A percentile compares a stretch with the other conserved stretches of the same genome.
Evolutionary conservation across 2,329 filamentous ascomycete species (phyloP).

Genomic region (Penicillium olsonii): DNA sequence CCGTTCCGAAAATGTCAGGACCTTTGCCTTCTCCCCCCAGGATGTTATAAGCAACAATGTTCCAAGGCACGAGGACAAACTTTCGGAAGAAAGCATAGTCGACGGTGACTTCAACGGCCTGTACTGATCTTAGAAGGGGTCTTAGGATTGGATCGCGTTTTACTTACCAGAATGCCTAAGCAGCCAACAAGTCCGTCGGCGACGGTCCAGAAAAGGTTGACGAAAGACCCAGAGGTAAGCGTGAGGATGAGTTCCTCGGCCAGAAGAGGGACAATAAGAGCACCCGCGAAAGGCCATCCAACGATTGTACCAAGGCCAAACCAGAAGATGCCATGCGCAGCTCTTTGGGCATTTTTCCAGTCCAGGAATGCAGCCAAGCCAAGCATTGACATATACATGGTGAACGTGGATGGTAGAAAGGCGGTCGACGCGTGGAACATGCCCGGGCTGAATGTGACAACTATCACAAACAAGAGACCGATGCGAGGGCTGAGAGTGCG

Average conservation of each 20-base stretch:
- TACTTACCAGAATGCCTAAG: conserved; percentile 67
- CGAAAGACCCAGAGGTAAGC: conserved; percentile 56
- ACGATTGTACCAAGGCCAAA: conserved; percentile 82
- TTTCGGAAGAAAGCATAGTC: conserved; percentile 87
- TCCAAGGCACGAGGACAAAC: conserved; percentile 75
- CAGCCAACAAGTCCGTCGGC: conserved; percentile 69
- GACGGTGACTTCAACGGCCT: conserved; percentile 69
- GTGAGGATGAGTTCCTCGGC: conserved; percentile 70
- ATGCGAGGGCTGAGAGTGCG: conserved; percentile 78
- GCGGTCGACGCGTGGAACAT: conserved; percentile 90
- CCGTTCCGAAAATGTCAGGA: conserved; percentile 90
- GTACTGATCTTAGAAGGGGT: conserved; percentile 22
- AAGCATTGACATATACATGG: conserved; percentile 91
- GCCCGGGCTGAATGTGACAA: conserved; percentile 76
- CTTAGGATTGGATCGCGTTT: neutral
- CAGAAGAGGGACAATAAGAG: conserved; percentile 77
- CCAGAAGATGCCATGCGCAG: conserved; percentile 82
- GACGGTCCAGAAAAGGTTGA: conserved; percentile 59
- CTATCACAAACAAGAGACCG: conserved; percentile 78
- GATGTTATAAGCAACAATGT: conserved; percentile 95
- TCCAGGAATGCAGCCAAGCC: conserved; percentile 89
- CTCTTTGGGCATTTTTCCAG: conserved; percentile 77
- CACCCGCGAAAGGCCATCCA: conserved; percentile 92
- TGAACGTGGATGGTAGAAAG: conserved; percentile 90
- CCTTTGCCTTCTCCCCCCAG: conserved; percentile 76